Percentiles rank a stretch among this genome's conserved stretches.
These are phyloP conservation scores for Juncus effusus DNA, from an alignment of 176 grass and related monocot genomes.

Conservation along the genomic window DNA sequence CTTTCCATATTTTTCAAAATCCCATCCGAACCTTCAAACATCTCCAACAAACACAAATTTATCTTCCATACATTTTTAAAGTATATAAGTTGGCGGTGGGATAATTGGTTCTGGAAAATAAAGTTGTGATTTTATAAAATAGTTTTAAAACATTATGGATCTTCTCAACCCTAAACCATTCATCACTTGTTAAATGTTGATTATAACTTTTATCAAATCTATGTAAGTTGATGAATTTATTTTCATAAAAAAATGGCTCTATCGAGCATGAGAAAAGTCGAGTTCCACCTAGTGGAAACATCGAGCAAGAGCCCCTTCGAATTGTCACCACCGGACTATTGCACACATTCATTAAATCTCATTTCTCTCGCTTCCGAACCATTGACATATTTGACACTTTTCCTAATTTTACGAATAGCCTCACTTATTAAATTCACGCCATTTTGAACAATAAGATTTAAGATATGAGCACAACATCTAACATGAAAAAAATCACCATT, in stretches of 20 bases:
- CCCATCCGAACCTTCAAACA: neutral
- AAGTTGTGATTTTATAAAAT: neutral
- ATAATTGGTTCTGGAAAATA: neutral
- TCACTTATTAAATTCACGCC: neutral
- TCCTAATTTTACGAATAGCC: neutral
- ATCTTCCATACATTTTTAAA: neutral
- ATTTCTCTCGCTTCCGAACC: neutral
- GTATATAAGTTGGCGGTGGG: neutral
- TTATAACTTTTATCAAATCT: too few relatives aligned
- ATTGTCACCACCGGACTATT: neutral
- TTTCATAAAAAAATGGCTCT: neutral
- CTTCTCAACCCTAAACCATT: neutral
- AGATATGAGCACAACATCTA: too few relatives aligned
- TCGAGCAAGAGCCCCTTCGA: neutral
- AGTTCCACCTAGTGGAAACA: neutral
- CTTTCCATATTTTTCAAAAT: neutral
- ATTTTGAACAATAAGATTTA: neutral
- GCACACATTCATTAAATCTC: neutral
- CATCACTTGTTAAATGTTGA: neutral
- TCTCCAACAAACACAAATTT: neutral
- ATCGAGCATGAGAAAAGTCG: neutral
- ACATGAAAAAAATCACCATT: neutral
- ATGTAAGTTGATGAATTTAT: neutral
- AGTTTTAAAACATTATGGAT: neutral
- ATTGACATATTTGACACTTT: neutral